A percentile compares a stretch with the other conserved stretches of the same genome.
phyloP scores from a whole-genome alignment of 371 early-diverging fungal species.

The Circinella umbellata region DNA sequence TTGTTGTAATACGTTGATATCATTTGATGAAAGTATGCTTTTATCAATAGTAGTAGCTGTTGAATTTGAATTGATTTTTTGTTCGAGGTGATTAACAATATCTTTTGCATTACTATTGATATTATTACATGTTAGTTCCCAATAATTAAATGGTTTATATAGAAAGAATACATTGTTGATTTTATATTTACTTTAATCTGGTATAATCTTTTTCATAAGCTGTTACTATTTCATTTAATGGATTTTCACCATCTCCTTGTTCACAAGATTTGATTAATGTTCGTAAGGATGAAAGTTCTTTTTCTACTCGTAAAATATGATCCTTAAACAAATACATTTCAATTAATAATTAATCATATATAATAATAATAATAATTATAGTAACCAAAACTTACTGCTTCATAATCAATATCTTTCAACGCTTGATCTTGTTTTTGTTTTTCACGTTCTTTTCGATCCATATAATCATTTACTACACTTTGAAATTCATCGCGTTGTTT shows the following conservation, averaged over 20 bases:
- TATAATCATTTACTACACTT: constrained; percentile 27
- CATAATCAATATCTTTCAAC: constrained; percentile 30
- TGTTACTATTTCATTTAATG: neutral
- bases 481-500: constrained; percentile 62
- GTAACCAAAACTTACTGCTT: constrained; percentile 36
- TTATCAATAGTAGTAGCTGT: neutral
- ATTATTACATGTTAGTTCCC: too few species aligned
- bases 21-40: neutral
- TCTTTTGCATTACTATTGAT: constrained; percentile 5
- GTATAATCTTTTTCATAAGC: neutral
- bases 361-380: too few species aligned
- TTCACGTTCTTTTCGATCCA: constrained; percentile 25
- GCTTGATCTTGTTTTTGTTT: constrained; percentile 25
- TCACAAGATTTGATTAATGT: neutral
- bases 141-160: neutral
- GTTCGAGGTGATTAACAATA: neutral
- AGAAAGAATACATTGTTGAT: too few species aligned
- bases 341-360: neutral
- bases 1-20: constrained; percentile 1
- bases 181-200: constrained; percentile 8
- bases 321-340: constrained; percentile 11
- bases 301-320: constrained; percentile 12
- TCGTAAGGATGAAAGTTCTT: constrained; percentile 12
- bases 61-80: neutral
- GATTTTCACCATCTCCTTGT: neutral